A percentile compares a stretch with the other conserved stretches of the same genome.
phyloP scores from a whole-genome alignment of 106 monocot genomes.

The Apostasia ramifera region DNA sequence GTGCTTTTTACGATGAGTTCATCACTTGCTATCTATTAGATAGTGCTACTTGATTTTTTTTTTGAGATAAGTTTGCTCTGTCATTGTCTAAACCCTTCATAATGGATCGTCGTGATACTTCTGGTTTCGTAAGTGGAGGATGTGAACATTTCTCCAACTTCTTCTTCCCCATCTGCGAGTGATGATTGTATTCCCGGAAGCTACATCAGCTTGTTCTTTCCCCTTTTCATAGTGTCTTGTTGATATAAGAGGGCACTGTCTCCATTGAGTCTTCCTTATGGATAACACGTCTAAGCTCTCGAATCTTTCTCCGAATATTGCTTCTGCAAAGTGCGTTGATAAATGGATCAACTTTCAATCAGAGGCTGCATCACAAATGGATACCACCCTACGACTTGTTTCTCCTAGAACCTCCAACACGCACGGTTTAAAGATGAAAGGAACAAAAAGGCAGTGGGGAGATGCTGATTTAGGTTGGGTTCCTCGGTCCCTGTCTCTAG shows the following conservation, averaged over 20 bases:
- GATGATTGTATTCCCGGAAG: constrained; percentile 18
- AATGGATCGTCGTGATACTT: constrained; percentile 20
- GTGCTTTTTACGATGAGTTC: too few species aligned
- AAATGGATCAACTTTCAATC: constrained; percentile 7
- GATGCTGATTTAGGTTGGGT: constrained; percentile 10
- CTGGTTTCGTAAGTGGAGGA: constrained; percentile 46
- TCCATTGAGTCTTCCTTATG: constrained; percentile 3
- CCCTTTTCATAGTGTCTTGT: background rate
- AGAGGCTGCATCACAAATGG: background rate
- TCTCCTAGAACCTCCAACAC: constrained; percentile 4
- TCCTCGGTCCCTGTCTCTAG: constrained; percentile 20
- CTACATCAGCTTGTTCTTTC: constrained; percentile 26
- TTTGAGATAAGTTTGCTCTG: too few species aligned
- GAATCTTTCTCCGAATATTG: background rate
- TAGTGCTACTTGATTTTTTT: too few species aligned
- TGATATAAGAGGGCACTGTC: background rate
- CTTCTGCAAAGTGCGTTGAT: background rate
- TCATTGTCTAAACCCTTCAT: too few species aligned
- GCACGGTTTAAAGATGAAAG: constrained; percentile 9
- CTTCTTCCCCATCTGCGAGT: background rate
- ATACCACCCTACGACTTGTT: constrained; percentile 16
- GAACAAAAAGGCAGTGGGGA: constrained; percentile 36
- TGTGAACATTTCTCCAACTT: constrained; percentile 3
- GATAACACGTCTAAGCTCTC: constrained; percentile 4
- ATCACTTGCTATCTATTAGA: too few species aligned